A percentile compares a stretch with the other conserved stretches of the same genome.
Evolutionary conservation across 345 rosid genomes (phyloP).

Genomic region (Linum usitatissimum): DNA sequence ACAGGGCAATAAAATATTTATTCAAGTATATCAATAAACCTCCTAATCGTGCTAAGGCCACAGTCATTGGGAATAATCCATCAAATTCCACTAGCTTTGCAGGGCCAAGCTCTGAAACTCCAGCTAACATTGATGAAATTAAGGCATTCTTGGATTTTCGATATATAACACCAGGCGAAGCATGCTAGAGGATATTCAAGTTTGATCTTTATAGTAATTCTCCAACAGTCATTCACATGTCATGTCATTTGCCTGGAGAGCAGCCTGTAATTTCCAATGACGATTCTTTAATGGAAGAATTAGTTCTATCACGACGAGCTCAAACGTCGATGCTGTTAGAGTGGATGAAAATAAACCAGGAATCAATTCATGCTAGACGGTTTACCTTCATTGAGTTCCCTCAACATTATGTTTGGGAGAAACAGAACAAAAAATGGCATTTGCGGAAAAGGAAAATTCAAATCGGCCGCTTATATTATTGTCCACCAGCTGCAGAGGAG

Average conservation of each 20-base stretch:
- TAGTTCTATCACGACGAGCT: not conserved
- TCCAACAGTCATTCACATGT: not conserved
- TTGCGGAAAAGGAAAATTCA: not conserved
- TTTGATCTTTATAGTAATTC: conserved; percentile 4
- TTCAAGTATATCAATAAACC: conserved; percentile 5
- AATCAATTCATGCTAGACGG: not conserved
- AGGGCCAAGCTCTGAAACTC: not conserved
- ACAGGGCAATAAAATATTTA: not conserved
- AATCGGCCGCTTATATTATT: conserved; percentile 8
- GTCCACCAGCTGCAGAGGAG: not conserved
- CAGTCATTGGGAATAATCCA: not conserved
- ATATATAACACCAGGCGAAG: conserved; percentile 6
- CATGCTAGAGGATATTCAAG: conserved; percentile 9
- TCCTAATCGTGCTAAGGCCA: not conserved
- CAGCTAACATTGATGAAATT: not conserved
- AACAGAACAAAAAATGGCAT: too few relatives aligned
- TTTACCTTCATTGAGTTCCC: conserved; percentile 10
- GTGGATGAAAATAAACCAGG: conserved; percentile 4
- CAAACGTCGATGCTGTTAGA: not conserved
- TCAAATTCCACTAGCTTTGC: not conserved
- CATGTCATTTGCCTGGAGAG: not conserved
- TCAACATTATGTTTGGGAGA: not conserved
- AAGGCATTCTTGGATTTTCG: conserved; percentile 6
- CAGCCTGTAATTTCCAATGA: not conserved
- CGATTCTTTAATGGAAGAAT: not conserved